phyloP scores from a whole-genome alignment of 805 yeast genomes.

The Grigorovia humatica region DNA sequence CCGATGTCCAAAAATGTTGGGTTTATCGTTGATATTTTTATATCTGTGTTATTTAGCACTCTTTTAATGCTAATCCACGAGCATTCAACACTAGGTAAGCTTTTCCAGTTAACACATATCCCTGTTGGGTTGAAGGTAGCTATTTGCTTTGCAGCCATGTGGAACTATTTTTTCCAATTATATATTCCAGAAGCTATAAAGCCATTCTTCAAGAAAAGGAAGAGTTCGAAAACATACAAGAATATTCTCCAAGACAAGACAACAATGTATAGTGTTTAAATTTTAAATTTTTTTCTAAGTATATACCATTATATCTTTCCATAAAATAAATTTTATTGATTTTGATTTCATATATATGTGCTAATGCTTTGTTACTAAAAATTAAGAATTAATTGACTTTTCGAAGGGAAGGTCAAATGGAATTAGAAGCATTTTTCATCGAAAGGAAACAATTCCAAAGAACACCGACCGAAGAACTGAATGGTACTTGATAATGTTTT shows the following conservation, averaged over 20 bases:
- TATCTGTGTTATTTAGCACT: conserved; percentile 41
- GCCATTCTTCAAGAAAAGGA: conserved; percentile 27
- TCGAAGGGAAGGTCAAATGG: conserved; percentile 1
- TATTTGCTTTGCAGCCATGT: conserved; percentile 36
- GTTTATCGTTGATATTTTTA: conserved; percentile 51
- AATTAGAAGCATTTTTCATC: conserved; percentile 52
- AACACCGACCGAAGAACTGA: conserved; percentile 76
- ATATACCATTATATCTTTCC: not conserved
- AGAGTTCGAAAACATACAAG: conserved; percentile 33
- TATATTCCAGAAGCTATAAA: conserved; percentile 28
- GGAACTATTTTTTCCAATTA: conserved; percentile 37
- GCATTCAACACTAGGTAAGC: conserved; percentile 44
- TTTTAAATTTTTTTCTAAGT: not conserved
- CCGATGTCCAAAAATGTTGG: conserved; percentile 58
- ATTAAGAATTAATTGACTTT: not conserved
- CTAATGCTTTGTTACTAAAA: not conserved
- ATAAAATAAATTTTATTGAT: no score
- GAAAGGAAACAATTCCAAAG: conserved; percentile 92
- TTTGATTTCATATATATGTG: not conserved
- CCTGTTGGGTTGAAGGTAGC: conserved; percentile 39
- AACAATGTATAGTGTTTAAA: conserved; percentile 2
- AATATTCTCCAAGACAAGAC: conserved; percentile 14
- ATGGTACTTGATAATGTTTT: conserved; percentile 73
- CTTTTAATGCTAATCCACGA: conserved; percentile 45
- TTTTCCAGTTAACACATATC: conserved; percentile 68